phyloP scores from a whole-genome alignment of 2,329 filamentous ascomycete species.

The Hymenoscyphus fraxineus region DNA sequence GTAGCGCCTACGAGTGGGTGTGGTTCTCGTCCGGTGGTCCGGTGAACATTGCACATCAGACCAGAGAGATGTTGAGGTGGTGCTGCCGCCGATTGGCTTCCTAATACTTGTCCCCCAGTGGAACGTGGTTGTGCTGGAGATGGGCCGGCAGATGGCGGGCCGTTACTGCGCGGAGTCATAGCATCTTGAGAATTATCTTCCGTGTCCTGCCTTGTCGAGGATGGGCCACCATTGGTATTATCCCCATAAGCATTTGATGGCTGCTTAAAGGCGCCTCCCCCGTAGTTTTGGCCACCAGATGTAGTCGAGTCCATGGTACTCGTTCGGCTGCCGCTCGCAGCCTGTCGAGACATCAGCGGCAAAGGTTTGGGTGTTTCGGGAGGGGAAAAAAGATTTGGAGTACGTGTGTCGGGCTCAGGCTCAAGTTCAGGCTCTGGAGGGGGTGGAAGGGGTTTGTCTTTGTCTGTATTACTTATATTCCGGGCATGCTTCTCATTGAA shows the following conservation, averaged over 20 bases:
- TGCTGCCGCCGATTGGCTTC: conserved; percentile 41
- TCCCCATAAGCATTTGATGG: conserved; percentile 19
- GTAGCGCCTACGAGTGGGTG: conserved; percentile 91
- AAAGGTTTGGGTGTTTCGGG: conserved; percentile 28
- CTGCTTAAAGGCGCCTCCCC: conserved; percentile 25
- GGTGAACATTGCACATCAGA: conserved; percentile 67
- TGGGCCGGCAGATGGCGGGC: conserved; percentile 52
- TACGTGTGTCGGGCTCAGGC: conserved; percentile 21
- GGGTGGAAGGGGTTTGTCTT: conserved; percentile 34
- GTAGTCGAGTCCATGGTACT: conserved; percentile 34
- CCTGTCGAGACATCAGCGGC: conserved; percentile 26
- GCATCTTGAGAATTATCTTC: conserved; percentile 47
- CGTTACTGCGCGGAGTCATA: conserved; percentile 50
- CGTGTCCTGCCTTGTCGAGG: conserved; percentile 42
- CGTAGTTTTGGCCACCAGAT: conserved; percentile 24
- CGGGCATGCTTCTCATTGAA: conserved; percentile 27
- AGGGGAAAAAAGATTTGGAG: conserved; percentile 21
- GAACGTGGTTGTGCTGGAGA: conserved; percentile 50
- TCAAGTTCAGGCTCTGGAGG: conserved; percentile 29
- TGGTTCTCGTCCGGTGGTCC: conserved; percentile 88
- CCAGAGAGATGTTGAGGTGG: conserved; percentile 58
- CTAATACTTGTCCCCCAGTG: conserved; percentile 38
- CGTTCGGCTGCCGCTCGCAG: conserved; percentile 28
- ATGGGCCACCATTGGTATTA: conserved; percentile 41
- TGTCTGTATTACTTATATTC: conserved; percentile 26